Evolutionary conservation across 2,329 filamentous ascomycete genomes (phyloP).

Genomic region (Grosmannia serpens): DNA sequence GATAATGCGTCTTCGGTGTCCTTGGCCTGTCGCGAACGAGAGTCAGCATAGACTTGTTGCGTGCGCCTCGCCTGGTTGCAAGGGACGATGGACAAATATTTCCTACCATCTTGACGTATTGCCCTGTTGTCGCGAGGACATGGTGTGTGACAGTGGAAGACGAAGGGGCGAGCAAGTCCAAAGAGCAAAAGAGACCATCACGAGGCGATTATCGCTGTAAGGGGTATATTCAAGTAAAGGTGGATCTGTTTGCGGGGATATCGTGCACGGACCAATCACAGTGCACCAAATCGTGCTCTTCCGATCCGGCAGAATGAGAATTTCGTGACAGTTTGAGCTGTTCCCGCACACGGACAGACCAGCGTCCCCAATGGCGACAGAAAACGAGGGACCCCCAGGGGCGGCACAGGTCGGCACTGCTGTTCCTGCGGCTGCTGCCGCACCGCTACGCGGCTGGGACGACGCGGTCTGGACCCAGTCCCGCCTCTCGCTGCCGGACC

Average conservation of each 20-base stretch:
- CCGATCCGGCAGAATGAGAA: not conserved
- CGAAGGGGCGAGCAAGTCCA: not conserved
- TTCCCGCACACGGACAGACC: not conserved
- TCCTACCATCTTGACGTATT: not conserved
- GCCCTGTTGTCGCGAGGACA: not conserved
- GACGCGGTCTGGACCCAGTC: constrained; percentile 23
- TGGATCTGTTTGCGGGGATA: not conserved
- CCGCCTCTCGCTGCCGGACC: constrained; percentile 51
- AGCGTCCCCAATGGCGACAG: not conserved
- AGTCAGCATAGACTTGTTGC: not conserved
- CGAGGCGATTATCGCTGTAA: not conserved
- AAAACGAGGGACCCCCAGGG: not conserved
- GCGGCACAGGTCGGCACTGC: not conserved
- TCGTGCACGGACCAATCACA: not conserved
- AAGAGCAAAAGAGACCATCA: not conserved
- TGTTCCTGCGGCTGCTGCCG: not conserved
- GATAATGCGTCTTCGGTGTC: constrained; percentile 38
- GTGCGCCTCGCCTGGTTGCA: too few relatives aligned
- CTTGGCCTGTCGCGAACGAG: constrained; percentile 1
- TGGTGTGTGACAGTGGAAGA: not conserved
- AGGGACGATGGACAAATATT: not conserved
- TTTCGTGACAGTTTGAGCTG: not conserved
- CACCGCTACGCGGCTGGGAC: constrained; percentile 10
- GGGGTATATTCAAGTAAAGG: not conserved
- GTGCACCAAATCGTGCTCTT: not conserved